Evolutionary conservation across 306 rosid genomes (phyloP), one percentile per base, ranked within the genome.

Genomic region (Trifolium subterraneum): DNA sequence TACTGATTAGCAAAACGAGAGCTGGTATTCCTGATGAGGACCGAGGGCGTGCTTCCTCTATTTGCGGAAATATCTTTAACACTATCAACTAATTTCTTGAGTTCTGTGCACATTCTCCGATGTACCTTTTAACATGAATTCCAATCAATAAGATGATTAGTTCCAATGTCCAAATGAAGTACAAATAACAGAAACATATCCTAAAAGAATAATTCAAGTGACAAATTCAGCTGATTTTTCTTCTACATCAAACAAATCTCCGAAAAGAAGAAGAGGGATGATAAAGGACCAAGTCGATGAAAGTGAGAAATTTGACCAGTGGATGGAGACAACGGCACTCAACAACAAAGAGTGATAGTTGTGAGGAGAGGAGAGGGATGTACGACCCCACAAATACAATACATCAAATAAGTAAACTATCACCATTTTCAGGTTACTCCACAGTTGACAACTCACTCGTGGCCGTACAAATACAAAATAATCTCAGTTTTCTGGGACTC

Each of bases 41-140:
- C 25, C 84, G 82, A 76, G 98, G 98, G 64, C 97, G 86, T 29
- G 92, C 92, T 31, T 65, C 91, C 81, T 93, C 98, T 66, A 93
- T 88, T 6, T 65, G 75, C 1, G 93, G 97, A 69, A 88, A 72
- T 81, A 93, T 85, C 70, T 80, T 64, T 19, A 76, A 72, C 54
- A 88, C 77, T 85, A 22, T 64, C 86, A 64, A 89, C 83, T 51
- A 89, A 72, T 55, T 73, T 84, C 88, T 54, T 45, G 47, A 93
- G 89, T 76, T 89, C 87, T 1, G 67, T 79, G 83, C 98, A 87
- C 86, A 93, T 84, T 66, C 55, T 51, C 56, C 29, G 66, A 78
- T 93, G 98, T 65, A 86, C 96, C 98, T 93, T 84, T 48, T 64
- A 70, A 63, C 84, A 88, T 20, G 65, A 78, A 83, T 35, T 16